Conservation (phyloP, 306 rosid genomes). For the Medicago arabica region DNA sequence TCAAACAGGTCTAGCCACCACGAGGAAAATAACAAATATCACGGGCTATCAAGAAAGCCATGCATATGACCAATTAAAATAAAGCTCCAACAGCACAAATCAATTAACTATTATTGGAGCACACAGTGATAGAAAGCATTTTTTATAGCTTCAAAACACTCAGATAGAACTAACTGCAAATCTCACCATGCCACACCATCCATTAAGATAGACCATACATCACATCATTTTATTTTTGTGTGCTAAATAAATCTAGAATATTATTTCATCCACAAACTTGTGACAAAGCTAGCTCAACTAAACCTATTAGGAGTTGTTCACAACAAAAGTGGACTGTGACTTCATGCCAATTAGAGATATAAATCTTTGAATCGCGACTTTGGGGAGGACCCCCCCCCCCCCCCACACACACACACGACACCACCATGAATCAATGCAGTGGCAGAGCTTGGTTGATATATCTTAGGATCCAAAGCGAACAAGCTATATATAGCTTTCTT, state of each 20-base stretch:
- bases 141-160: slow-evolving; percentile 8
- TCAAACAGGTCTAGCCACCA: not conserved
- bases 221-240: not conserved
- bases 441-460: not conserved
- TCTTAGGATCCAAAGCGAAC: not conserved
- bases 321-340: not conserved
- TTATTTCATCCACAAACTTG: not conserved
- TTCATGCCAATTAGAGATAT: not conserved
- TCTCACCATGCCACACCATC: not conserved
- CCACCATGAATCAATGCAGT: not conserved
- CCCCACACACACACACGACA: not conserved
- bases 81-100: slow-evolving; percentile 14
- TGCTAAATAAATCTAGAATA: slow-evolving; percentile 23
- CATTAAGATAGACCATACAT: not conserved
- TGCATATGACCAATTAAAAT: slow-evolving; percentile 6
- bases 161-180: slow-evolving; percentile 8
- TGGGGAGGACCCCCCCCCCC: not conserved
- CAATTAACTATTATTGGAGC: not conserved
- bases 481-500: not conserved
- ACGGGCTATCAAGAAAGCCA: slow-evolving; percentile 1
- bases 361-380: not conserved
- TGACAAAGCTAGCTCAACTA: slow-evolving; percentile 9
- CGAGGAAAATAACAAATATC: not conserved
- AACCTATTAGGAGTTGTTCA: not conserved
- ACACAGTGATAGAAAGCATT: slow-evolving; percentile 4